Evolutionary conservation across 106 monocot genomes (phyloP), one percentile per base, ranked within the genome.

Genomic region (Allium fistulosum): DNA sequence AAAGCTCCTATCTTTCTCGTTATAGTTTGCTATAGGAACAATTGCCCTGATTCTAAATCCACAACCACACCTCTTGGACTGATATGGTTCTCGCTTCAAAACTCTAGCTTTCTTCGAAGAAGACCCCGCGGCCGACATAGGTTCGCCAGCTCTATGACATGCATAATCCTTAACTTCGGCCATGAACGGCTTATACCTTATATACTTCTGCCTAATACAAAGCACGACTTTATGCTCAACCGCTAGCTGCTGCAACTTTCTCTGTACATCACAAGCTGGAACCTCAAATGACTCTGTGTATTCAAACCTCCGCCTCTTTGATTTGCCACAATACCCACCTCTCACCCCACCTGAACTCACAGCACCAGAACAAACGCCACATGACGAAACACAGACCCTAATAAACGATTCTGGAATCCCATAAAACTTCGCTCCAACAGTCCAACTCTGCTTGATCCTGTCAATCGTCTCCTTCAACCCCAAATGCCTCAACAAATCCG

Each of bases 101-200:
- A 84, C 82, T 67, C 78, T 73, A 0, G 86, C 73, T 69, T 91
- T 96, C 79, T 91, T 96, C n/a, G 53, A 56, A 16, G 68, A 55
- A 28, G 88, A 76, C 6, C 63, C 63, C 7, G 86, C 69, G 0
- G 73, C 69, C 8, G 87, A 84, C 4, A 88, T 72, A 0, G 96
- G 96, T 69, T 88, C 96, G 49, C 96, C 96, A 51, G 96, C 96
- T 7, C 96, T 78, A 48, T 97, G 96, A 77, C 96, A 97, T 0
- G 96, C 91, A 71, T 97, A 97, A 59, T 97, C 96, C 80, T 97
- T 97, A 52, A 97, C 96, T 72, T 97, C 96, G 0, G 92, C 96
- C 96, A 97, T 97, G 70, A 97, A 97, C 1, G 96, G 96, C 76
- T 92, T 97, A 51, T 97, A 89, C 65, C 96, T 62, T 48, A 97